Evolutionary conservation across 73 alveolate species (phyloP).

Genomic region (Loxodes magnus): DNA sequence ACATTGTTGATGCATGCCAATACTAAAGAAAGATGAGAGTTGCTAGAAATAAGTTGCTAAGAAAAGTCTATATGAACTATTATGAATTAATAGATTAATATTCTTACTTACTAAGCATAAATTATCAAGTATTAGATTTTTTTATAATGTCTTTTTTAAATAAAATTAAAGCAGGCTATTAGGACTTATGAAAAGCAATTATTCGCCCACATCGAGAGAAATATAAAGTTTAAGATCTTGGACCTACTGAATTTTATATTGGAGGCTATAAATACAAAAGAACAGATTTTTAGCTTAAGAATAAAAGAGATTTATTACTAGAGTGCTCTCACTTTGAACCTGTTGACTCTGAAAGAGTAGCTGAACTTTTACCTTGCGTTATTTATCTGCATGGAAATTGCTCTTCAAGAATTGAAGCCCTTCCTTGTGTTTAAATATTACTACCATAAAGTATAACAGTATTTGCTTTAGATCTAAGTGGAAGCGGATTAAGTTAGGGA

Average conservation of each 20-base stretch:
- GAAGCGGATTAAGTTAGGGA: slow-evolving; percentile 53
- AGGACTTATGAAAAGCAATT: slow-evolving; percentile 85
- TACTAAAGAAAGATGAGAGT: too few relatives aligned
- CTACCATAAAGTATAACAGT: slow-evolving; percentile 58
- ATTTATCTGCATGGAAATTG: slow-evolving; percentile 90
- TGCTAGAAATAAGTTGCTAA: too few relatives aligned
- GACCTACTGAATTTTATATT: slow-evolving; percentile 52
- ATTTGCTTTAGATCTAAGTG: slow-evolving; percentile 67
- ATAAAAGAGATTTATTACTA: slow-evolving; percentile 36
- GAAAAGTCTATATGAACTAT: too few relatives aligned
- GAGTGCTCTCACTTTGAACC: slow-evolving; percentile 82
- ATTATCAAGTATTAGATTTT: too few relatives aligned
- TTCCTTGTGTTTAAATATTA: slow-evolving; percentile 47
- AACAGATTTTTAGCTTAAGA: slow-evolving; percentile 50
- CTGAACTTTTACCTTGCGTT: slow-evolving; percentile 67
- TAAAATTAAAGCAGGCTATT: slow-evolving; percentile 44
- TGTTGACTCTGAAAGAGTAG: background rate
- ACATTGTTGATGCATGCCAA: too few relatives aligned
- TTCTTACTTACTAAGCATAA: too few relatives aligned
- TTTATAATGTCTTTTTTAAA: background rate
- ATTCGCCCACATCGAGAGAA: slow-evolving; percentile 85
- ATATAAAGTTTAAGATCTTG: slow-evolving; percentile 56
- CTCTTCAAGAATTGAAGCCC: slow-evolving; percentile 72
- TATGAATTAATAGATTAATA: too few relatives aligned
- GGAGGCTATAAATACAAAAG: slow-evolving; percentile 41